Evolutionary conservation across 2,329 filamentous ascomycete species (phyloP), one percentile per base, ranked within the genome.

Genomic region (Nemania sp.): DNA sequence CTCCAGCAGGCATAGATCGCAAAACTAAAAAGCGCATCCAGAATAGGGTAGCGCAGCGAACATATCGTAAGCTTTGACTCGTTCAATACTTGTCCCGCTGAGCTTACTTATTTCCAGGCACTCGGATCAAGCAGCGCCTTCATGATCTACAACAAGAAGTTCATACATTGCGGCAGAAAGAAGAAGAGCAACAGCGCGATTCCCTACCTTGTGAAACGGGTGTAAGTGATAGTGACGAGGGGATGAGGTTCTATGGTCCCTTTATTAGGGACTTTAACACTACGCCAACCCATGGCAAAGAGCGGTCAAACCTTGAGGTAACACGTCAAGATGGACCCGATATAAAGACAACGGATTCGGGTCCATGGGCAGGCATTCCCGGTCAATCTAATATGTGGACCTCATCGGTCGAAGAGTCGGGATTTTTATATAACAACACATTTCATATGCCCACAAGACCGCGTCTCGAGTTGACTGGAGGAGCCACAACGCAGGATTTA

Each of bases 91-190:
- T 13, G n/a, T 49, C 27, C 26, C 1, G 22, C 38, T 15, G 54
- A 62, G 64, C 64, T 62, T 13, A 67, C 13, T 24, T n/a, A 45
- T 26, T 13, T 5, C 47, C 11, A 67, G 64, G 64, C n/a, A 67
- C 58, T 32, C 59, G 64, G 11, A 67, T 67, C 3, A 67, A 67
- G 22, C 64, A 67, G 38, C 59, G 64, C 0, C 64, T 67, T 41
- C 64, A 58, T n/a, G 64, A 67, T 41, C n/a, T 67, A 24, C 64
- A 67, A 22, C 64, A 67, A 41, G 58, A 67, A 54, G 64, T 67
- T 8, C 53, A 67, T 1, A 62, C 55, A 2, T 32, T 67, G 18
- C 64, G 62, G 10, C 53, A 67, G 22, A 67, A 62, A 10, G 64
- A 58, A 49, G 64, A 53, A 49, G 64, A 62, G n/a, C 53, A 58